Percentiles rank a stretch among this genome's conserved stretches.
Conservation (phyloP, 2,329 filamentous ascomycete species). For the Colletotrichum chlorophyti region DNA sequence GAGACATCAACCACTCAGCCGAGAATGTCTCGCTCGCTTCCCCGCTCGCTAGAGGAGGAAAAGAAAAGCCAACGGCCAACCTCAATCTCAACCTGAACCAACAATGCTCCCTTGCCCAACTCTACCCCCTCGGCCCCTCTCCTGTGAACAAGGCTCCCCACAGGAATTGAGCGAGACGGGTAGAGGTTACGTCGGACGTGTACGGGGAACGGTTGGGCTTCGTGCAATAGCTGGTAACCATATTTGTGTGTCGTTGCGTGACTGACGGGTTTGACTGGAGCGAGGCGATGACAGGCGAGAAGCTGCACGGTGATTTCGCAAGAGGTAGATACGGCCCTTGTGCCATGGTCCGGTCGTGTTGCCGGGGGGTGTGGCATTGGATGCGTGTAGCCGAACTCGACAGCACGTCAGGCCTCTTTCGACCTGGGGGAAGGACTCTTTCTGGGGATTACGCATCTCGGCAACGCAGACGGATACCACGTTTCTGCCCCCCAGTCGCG, state of each 20-base stretch:
- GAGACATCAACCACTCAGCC: too few species aligned
- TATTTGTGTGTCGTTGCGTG: conserved; percentile 15
- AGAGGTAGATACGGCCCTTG: neutral
- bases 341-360: too few species aligned
- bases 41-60: neutral
- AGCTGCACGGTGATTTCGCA: neutral
- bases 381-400: neutral
- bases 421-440: neutral
- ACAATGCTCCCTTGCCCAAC: neutral
- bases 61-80: neutral
- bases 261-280: too few species aligned
- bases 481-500: neutral
- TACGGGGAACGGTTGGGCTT: conserved; percentile 2
- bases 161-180: neutral
- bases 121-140: too few species aligned
- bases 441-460: neutral
- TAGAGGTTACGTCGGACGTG: neutral
- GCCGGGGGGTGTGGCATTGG: too few species aligned
- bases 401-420: neutral
- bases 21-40: neutral
- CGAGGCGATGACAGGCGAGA: too few species aligned
- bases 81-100: neutral
- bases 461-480: neutral
- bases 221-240: conserved; percentile 10
- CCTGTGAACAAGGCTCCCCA: too few species aligned